Conservation (phyloP, 768 basidiomycete genomes). For the Termitomyces heimii region DNA sequence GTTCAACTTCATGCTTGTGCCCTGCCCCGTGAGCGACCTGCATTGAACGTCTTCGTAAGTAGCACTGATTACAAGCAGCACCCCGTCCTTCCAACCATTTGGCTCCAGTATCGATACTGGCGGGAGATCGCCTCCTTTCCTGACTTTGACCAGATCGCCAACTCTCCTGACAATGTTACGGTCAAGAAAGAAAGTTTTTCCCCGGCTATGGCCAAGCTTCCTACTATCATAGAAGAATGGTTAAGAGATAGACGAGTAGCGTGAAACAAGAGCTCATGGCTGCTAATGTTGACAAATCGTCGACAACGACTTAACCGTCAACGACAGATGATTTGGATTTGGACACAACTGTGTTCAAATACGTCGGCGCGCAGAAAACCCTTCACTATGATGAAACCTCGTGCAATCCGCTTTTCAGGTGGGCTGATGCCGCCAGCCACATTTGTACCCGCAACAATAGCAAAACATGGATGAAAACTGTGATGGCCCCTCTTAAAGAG, state of each 20-base stretch:
- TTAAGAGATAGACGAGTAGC: neutral
- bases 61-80: neutral
- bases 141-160: neutral
- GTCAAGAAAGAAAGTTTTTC: neutral
- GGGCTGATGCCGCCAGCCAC: conserved; percentile 3
- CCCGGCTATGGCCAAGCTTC: neutral
- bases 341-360: conserved; percentile 12
- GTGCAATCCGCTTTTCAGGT: conserved; percentile 8
- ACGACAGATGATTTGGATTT: conserved; percentile 2
- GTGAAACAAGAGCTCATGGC: neutral
- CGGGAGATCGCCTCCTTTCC: conserved; percentile 10
- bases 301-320: neutral
- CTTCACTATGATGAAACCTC: neutral
- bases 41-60: neutral
- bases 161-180: neutral
- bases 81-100: conserved; percentile 17
- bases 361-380: neutral
- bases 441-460: neutral
- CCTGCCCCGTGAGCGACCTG: conserved; percentile 2
- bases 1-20: neutral
- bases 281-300: neutral
- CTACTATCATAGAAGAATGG: conserved; percentile 2
- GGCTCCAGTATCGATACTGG: conserved; percentile 18
- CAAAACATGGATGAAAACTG: neutral
- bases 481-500: neutral